Evolutionary conservation across 768 basidiomycete genomes (phyloP), one percentile per base, ranked within the genome.

Genomic region (Tulasnella sp.): DNA sequence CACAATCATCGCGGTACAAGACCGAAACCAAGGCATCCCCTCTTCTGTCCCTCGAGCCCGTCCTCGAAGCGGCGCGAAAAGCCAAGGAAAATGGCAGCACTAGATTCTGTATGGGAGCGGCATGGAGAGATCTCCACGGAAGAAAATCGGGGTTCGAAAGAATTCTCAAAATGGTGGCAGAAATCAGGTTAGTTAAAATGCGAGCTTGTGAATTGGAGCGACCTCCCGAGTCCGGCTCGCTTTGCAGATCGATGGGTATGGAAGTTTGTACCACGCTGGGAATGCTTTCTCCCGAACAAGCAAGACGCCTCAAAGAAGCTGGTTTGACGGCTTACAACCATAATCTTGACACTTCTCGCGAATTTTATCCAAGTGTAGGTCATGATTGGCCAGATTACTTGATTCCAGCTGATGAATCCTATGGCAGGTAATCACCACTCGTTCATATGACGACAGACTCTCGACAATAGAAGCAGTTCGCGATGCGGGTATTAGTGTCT

Each of bases 241-340:
- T 52, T 27, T 73, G 27, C 71, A 81, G 80, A 81, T 94, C 90
- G 27, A 96, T 98, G 94, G 97, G 93, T 56, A 98, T 99, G 97
- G 97, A 99, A 86, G 97, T 99, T 36, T 99, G 97, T 87, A 98
- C 97, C 58, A 99, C 97, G 6, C 90, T 99, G 40, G 97, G 97
- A 71, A 99, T 99, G 97, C 88, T 99, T 72, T 91, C 92, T 16
- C 94, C 96, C 34, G 95, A 96, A 80, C 97, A 99, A 86, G 97
- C 97, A 36, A 88, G 88, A 81, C 92, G 92, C 83, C 88, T 99
- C 81, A 99, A 98, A 85, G 92, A 96, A 87, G 97, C 97, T 46
- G 97, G 97, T 40, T 86, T 99, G 83, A 98, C 96, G 71, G 97
- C 97, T 2, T 98, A 99, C 86, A 99, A 99, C 85, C 97, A 99